These are phyloP conservation scores for Pezicula carpinea DNA, from an alignment of 2,329 filamentous ascomycete genomes.

Conservation along the genomic window DNA sequence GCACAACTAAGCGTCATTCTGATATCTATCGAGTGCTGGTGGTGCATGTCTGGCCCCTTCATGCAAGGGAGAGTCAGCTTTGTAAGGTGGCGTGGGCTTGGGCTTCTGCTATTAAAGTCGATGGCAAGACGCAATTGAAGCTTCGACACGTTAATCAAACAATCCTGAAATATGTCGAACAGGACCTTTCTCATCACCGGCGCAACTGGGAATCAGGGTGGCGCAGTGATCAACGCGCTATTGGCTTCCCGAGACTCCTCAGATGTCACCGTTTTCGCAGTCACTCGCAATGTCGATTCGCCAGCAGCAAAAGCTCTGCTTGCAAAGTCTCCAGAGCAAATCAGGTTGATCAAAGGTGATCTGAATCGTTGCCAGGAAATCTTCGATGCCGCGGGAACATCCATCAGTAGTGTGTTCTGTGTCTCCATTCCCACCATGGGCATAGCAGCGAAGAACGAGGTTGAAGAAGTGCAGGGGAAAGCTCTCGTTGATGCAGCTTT, in stretches of 20 bases:
- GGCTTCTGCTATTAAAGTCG: no score
- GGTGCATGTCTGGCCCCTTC: no score
- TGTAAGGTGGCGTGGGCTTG: no score
- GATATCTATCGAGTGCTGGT: no score
- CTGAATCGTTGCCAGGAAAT: constrained; percentile 45
- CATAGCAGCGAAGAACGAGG: constrained; percentile 13
- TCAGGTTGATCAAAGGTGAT: constrained; percentile 52
- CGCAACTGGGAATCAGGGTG: constrained; percentile 44
- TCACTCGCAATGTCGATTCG: constrained; percentile 50
- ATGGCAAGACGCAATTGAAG: no score
- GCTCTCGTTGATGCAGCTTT: constrained; percentile 46
- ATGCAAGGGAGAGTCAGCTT: no score
- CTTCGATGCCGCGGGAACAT: constrained; percentile 33
- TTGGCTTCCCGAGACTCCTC: constrained; percentile 22
- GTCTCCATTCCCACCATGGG: constrained; percentile 34
- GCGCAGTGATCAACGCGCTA: constrained; percentile 38
- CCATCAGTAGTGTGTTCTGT: constrained; percentile 57
- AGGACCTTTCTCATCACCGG: constrained; percentile 35
- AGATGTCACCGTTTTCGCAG: constrained; percentile 47
- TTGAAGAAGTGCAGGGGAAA: constrained; percentile 45
- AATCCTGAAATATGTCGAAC: not conserved
- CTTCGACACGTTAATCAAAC: no score
- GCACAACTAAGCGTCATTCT: no score
- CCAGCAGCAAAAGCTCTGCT: constrained; percentile 42
- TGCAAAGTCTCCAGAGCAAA: constrained; percentile 36